Percentiles rank a stretch among this genome's conserved stretches.
Conservation (phyloP, 371 early-diverging fungal species). For the Syncephalastrum racemosum region DNA sequence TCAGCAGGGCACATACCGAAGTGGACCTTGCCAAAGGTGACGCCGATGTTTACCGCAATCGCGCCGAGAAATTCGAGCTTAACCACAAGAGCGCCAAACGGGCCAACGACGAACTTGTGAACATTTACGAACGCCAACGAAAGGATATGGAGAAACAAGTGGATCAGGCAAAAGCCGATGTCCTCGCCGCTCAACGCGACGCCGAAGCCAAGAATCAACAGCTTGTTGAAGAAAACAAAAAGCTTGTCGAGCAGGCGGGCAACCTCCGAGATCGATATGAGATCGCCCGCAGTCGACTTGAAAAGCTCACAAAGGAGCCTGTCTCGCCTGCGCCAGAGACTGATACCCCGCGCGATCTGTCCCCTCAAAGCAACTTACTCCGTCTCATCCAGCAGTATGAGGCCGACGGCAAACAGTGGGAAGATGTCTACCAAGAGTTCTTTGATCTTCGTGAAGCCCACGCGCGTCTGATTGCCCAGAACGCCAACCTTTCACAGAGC, state of each 20-base stretch:
- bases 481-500: constrained; percentile 7
- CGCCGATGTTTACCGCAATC: constrained; percentile 9
- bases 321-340: constrained; percentile 1
- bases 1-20: constrained; percentile 3
- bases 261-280: constrained; percentile 12
- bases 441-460: constrained; percentile 18
- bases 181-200: constrained; percentile 11
- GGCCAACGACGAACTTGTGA: constrained; percentile 14
- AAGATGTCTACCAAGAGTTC: constrained; percentile 22
- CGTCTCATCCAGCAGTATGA: constrained; percentile 21
- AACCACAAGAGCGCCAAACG: constrained; percentile 9
- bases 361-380: constrained; percentile 14
- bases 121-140: constrained; percentile 17
- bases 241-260: constrained; percentile 7
- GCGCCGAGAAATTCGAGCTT: constrained; percentile 15
- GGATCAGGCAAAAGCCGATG: constrained; percentile 3
- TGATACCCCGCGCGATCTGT: background rate
- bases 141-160: constrained; percentile 12
- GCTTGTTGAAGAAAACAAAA: constrained; percentile 13
- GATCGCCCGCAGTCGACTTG: constrained; percentile 11
- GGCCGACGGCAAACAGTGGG: constrained; percentile 21
- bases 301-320: constrained; percentile 1
- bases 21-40: constrained; percentile 8
- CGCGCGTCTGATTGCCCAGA: constrained; percentile 5
- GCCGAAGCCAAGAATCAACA: constrained; percentile 7